phyloP scores from a whole-genome alignment of 2,329 filamentous ascomycete genomes.

The Ophiostoma sp. region DNA sequence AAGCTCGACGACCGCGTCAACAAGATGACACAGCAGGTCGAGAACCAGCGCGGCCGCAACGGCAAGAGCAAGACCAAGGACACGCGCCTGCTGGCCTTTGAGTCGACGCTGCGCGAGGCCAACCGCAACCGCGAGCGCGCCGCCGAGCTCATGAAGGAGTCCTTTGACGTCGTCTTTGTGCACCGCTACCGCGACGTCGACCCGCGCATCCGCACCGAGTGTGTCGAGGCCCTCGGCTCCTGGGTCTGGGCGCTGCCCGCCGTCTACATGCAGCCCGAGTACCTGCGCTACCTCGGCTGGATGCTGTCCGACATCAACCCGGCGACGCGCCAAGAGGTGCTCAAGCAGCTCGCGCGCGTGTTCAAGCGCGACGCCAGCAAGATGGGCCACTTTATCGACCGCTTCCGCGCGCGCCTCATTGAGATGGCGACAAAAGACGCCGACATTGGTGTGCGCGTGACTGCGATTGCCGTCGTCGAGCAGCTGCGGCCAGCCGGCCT shows the following conservation, averaged over 20 bases:
- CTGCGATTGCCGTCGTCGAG: slow-evolving; percentile 76
- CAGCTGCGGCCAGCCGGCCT: slow-evolving; percentile 76
- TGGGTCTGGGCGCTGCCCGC: slow-evolving; percentile 86
- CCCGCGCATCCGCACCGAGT: slow-evolving; percentile 80
- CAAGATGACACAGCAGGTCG: slow-evolving; percentile 70
- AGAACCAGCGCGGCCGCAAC: slow-evolving; percentile 65
- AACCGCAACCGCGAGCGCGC: slow-evolving; percentile 64
- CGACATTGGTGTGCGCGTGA: slow-evolving; percentile 72
- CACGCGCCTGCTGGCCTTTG: slow-evolving; percentile 65
- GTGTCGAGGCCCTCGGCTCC: slow-evolving; percentile 74
- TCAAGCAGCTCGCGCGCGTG: slow-evolving; percentile 74
- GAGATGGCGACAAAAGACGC: slow-evolving; percentile 88
- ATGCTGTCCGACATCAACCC: slow-evolving; percentile 77
- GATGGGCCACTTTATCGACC: slow-evolving; percentile 85
- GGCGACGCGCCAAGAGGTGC: slow-evolving; percentile 72
- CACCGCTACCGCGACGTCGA: slow-evolving; percentile 95
- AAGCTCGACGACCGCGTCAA: slow-evolving; percentile 55
- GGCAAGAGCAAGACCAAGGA: slow-evolving; percentile 66
- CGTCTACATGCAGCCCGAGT: slow-evolving; percentile 83
- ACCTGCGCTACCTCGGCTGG: slow-evolving; percentile 93
- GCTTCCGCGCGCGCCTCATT: slow-evolving; percentile 78
- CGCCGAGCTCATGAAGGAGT: slow-evolving; percentile 69
- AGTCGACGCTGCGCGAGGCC: slow-evolving; percentile 65
- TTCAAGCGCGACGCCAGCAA: slow-evolving; percentile 78
- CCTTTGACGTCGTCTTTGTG: slow-evolving; percentile 88